Percentiles rank a stretch among this genome's conserved stretches.
phyloP scores from a whole-genome alignment of 106 monocot genomes.

The Alisma plantagoaquatica region DNA sequence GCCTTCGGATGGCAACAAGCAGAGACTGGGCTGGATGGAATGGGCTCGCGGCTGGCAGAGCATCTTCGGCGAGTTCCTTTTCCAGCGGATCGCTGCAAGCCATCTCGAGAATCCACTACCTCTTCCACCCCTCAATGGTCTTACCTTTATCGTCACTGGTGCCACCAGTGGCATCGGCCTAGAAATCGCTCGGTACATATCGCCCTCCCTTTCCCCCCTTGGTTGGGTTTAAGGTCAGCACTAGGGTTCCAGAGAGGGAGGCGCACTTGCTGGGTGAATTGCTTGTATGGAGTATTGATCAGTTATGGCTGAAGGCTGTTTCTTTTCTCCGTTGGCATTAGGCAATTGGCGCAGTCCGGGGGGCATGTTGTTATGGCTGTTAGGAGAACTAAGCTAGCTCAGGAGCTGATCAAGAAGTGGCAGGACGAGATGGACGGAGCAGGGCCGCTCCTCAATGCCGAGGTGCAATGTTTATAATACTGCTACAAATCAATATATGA shows the following conservation, averaged over 20 bases:
- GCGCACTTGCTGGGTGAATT: too few species aligned
- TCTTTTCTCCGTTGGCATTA: slow-evolving; percentile 23
- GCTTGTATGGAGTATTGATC: too few species aligned
- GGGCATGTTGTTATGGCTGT: slow-evolving; percentile 98
- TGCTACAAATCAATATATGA: too few species aligned
- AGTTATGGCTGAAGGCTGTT: too few species aligned
- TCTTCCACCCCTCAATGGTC: slow-evolving; percentile 60
- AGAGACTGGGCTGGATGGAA: slow-evolving; percentile 73
- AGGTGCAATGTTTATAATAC: too few species aligned
- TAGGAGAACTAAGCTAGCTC: slow-evolving; percentile 57
- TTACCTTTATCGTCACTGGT: slow-evolving; percentile 79
- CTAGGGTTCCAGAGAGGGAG: too few species aligned
- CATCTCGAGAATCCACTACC: slow-evolving; percentile 69
- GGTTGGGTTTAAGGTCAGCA: too few species aligned
- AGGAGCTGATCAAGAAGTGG: slow-evolving; percentile 86
- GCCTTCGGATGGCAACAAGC: slow-evolving; percentile 32
- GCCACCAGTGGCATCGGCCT: slow-evolving; percentile 93
- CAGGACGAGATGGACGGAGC: slow-evolving; percentile 34
- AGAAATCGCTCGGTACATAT: slow-evolving; percentile 58
- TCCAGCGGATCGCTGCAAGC: slow-evolving; percentile 87
- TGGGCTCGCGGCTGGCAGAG: slow-evolving; percentile 71
- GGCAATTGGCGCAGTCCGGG: slow-evolving; percentile 79
- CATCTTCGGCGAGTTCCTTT: slow-evolving; percentile 71
- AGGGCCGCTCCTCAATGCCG: slow-evolving; percentile 61
- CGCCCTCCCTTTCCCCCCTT: too few species aligned